Percentiles rank a stretch among this genome's conserved stretches.
Conservation (phyloP, 306 rosid species). For the Dryas octopetala region DNA sequence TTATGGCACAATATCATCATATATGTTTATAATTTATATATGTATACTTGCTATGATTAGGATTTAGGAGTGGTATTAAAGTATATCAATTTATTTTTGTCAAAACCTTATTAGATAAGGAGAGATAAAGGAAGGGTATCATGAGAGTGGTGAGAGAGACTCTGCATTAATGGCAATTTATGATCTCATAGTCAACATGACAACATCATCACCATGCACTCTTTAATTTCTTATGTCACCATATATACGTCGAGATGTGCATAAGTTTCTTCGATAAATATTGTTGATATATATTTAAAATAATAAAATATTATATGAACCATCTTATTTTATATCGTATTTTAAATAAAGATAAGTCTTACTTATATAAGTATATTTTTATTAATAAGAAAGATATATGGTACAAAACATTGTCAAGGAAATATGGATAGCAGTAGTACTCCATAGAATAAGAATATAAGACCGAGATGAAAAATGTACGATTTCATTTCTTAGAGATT, state of each 20-base stretch:
- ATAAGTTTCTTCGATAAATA: neutral
- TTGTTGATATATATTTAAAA: no score
- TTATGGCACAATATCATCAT: constrained; percentile 49
- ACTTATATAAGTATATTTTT: no score
- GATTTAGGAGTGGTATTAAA: constrained; percentile 48
- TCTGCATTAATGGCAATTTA: constrained; percentile 5
- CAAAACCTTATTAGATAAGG: constrained; percentile 18
- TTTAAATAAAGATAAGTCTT: no score
- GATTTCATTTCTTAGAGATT: no score
- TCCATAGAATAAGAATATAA: no score
- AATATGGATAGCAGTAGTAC: no score
- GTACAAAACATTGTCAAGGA: no score
- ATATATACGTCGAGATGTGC: neutral
- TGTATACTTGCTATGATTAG: constrained; percentile 52
- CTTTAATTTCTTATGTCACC: constrained; percentile 11
- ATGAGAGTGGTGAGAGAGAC: constrained; percentile 6
- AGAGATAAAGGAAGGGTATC: neutral
- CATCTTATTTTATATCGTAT: no score
- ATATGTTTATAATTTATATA: neutral
- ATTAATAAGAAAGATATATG: no score
- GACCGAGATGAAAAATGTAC: no score
- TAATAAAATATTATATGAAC: no score
- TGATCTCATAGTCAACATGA: constrained; percentile 14
- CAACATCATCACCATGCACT: constrained; percentile 23
- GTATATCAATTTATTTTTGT: constrained; percentile 34